Percentiles rank a stretch among this genome's conserved stretches.
phyloP scores from a whole-genome alignment of 306 rosid genomes.

The Rosa rugosa region DNA sequence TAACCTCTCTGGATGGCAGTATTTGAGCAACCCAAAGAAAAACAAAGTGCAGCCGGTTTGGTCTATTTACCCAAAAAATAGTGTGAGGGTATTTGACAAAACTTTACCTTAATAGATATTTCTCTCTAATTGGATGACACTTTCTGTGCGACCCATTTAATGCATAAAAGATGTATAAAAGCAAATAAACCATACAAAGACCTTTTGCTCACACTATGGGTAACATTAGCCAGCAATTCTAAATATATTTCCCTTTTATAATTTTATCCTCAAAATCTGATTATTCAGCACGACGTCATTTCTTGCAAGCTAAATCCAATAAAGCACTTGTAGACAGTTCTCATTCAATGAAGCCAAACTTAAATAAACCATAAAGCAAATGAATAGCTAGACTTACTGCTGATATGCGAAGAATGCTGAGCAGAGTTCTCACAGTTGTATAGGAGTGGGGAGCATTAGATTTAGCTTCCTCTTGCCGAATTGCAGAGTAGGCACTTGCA shows the following conservation, averaged over 20 bases:
- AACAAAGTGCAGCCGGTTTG: neutral
- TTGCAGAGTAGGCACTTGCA: conserved; percentile 85
- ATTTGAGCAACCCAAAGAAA: neutral
- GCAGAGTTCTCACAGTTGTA: conserved; percentile 93
- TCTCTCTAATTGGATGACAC: neutral
- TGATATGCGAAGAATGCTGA: conserved; percentile 94
- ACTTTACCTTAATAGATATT: neutral
- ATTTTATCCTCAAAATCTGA: neutral
- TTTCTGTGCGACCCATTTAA: neutral
- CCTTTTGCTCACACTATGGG: neutral
- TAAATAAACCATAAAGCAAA: neutral
- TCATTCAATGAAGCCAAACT: neutral
- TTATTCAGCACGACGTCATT: neutral
- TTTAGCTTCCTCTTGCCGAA: conserved; percentile 95
- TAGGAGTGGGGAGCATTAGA: conserved; percentile 89
- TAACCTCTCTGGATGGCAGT: neutral
- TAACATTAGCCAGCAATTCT: neutral
- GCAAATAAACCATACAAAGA: neutral
- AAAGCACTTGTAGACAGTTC: neutral
- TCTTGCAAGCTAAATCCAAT: neutral
- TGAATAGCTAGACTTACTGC: conserved; percentile 53
- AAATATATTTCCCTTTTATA: neutral
- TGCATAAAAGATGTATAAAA: neutral
- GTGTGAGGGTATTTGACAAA: neutral
- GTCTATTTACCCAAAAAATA: neutral